Conservation (phyloP, 768 basidiomycete species). For the Hygrophorus pudorinus region DNA sequence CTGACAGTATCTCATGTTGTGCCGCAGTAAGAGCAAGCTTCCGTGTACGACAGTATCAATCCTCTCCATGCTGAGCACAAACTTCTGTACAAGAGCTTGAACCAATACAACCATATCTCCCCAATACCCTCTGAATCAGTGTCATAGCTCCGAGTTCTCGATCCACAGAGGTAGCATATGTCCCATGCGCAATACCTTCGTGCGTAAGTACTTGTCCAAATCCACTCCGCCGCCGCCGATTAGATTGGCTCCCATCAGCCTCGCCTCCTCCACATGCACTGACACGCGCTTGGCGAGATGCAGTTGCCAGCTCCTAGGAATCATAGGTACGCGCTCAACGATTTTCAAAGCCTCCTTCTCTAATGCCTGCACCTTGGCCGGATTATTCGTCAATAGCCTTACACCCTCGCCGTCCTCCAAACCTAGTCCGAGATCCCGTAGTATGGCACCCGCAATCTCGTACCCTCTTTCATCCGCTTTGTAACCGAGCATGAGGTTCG, state of each 20-base stretch:
- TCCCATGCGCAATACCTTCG: constrained; percentile 96
- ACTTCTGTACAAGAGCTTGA: too few species aligned
- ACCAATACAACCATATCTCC: too few species aligned
- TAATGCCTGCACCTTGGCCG: constrained; percentile 88
- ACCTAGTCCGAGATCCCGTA: constrained; percentile 78
- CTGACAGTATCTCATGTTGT: too few species aligned
- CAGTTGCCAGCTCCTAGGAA: constrained; percentile 78
- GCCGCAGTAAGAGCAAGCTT: too few species aligned
- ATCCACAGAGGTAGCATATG: constrained; percentile 70
- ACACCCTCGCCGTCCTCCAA: constrained; percentile 29
- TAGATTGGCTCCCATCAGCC: constrained; percentile 60
- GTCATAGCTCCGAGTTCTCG: too few species aligned
- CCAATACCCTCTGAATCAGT: too few species aligned
- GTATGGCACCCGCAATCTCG: constrained; percentile 82
- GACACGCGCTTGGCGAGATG: constrained; percentile 10
- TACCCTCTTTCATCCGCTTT: constrained; percentile 91
- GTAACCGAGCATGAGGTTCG: constrained; percentile 92
- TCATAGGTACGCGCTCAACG: constrained; percentile 84
- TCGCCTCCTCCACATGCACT: constrained; percentile 18
- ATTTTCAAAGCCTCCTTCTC: constrained; percentile 75
- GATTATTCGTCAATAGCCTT: constrained; percentile 92
- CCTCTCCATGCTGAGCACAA: too few species aligned
- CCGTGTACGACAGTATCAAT: too few species aligned
- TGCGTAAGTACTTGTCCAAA: constrained; percentile 88
- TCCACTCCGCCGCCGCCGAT: constrained; percentile 81